phyloP scores from a whole-genome alignment of 257 asterid species.

The Scutellaria barbata region DNA sequence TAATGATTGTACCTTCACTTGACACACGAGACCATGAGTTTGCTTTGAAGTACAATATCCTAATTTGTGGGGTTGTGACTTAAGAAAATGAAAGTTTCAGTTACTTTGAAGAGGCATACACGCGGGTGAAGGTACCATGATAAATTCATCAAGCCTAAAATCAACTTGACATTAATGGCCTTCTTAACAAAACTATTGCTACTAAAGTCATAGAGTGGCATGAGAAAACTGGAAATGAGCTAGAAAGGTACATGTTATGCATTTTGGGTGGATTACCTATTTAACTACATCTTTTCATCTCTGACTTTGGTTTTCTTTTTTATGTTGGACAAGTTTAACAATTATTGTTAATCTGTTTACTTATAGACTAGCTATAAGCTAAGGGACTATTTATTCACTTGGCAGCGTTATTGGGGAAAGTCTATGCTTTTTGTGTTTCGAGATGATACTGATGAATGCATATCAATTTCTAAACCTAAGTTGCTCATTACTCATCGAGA shows the following conservation, averaged over 20 bases:
- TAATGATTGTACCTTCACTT: constrained; percentile 99
- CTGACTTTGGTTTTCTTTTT: constrained; percentile 24
- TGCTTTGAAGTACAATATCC: constrained; percentile 78
- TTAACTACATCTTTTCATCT: constrained; percentile 8
- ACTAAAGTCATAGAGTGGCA: constrained; percentile 85
- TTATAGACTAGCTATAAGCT: constrained; percentile 82
- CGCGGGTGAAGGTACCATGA: constrained; percentile 79
- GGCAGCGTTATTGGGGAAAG: constrained; percentile 99
- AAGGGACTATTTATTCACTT: constrained; percentile 96
- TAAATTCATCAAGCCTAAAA: constrained; percentile 73
- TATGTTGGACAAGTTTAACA: background rate
- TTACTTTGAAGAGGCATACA: constrained; percentile 57
- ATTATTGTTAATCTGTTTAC: constrained; percentile 33
- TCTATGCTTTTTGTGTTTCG: constrained; percentile 85
- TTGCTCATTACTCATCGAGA: constrained; percentile 93
- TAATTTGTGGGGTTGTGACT: constrained; percentile 72
- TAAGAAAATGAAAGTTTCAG: constrained; percentile 60
- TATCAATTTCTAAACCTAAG: constrained; percentile 81
- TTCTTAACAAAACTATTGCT: constrained; percentile 73
- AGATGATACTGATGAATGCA: constrained; percentile 69
- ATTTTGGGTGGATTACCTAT: background rate
- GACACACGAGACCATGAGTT: constrained; percentile 95
- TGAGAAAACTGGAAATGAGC: constrained; percentile 75
- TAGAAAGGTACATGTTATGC: constrained; percentile 64
- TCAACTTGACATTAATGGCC: constrained; percentile 79